Conservation (phyloP, 345 rosid species). For the Physaria fendleri region DNA sequence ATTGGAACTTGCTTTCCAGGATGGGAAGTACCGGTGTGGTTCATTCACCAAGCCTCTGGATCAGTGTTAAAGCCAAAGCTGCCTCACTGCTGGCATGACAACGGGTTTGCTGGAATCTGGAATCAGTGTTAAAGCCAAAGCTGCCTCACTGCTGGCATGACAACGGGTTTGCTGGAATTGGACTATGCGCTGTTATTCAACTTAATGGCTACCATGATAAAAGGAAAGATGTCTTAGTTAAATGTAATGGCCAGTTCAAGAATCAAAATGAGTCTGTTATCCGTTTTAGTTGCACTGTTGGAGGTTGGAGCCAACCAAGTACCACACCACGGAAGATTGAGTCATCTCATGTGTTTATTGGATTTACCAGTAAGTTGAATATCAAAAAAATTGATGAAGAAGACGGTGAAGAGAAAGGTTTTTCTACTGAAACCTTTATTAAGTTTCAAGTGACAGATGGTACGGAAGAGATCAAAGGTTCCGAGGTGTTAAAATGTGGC, state of each 20-base stretch:
- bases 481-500: not conserved
- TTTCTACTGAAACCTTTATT: not conserved
- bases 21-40: not conserved
- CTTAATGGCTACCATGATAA: not conserved
- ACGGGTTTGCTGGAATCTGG: not conserved
- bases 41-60: not conserved
- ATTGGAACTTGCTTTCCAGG: constrained; percentile 10
- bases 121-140: not conserved
- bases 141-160: not conserved
- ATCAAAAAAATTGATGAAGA: not conserved
- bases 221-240: not conserved
- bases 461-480: not conserved
- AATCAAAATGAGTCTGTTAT: not conserved
- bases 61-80: not conserved
- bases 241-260: not conserved
- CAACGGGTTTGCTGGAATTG: not conserved
- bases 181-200: not conserved
- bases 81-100: not conserved
- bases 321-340: not conserved
- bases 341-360: not conserved
- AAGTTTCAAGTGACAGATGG: not conserved
- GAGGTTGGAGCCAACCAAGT: not conserved
- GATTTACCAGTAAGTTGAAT: not conserved
- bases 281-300: not conserved
- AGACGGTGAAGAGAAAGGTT: not conserved